Evolutionary conservation across 768 basidiomycete species (phyloP), one percentile per base, ranked within the genome.

Genomic region (Melanogaster broomeanus): DNA sequence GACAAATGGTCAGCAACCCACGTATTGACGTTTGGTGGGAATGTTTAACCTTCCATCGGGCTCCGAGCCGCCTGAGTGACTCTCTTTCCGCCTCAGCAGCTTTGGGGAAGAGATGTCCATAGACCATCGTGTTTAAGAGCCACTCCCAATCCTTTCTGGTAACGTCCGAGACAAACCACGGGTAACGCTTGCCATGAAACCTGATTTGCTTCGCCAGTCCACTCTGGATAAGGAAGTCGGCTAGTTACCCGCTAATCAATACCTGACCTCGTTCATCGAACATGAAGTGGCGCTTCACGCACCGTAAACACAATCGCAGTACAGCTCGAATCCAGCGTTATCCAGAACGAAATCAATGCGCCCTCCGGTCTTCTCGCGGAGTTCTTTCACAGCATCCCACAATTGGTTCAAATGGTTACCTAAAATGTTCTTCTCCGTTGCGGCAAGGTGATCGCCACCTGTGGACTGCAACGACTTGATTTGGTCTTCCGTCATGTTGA

Each of bases 401-500:
- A 93, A 72, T 18, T 79, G 69, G 37, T 72, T 65, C 55, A 91
- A 74, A 63, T 93, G 77, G 70, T 97, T 96, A 31, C 93, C 94
- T 27, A 97, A 77, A 57, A 97, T 97, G 60, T 97, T 97, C 74
- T 95, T 94, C 72, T 96, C 93, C 2, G 95, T 94, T 2, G 93
- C 91, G 3, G 94, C 94, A 40, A 98, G 84, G 54, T 92, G 84
- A 41, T 93, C 95, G n/a, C 93, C 93, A 11, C 94, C 95, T 16
- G 94, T 96, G 13, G 93, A 94, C 66, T 98, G 95, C n/a, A 97
- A 78, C 41, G 87, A 82, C 68, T 93, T 94, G 73, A 98, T 97
- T 68, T 97, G 94, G 27, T 97, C 94, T 71, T 98, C 95, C 7
- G 90, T 90, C 94, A 97, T 96, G 72, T 98, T 92, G 70, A 97